A percentile compares a stretch with the other conserved stretches of the same genome.
These are phyloP conservation scores for Neurospora crassa DNA, from an alignment of 2,329 filamentous ascomycete genomes.

Conservation along the genomic window DNA sequence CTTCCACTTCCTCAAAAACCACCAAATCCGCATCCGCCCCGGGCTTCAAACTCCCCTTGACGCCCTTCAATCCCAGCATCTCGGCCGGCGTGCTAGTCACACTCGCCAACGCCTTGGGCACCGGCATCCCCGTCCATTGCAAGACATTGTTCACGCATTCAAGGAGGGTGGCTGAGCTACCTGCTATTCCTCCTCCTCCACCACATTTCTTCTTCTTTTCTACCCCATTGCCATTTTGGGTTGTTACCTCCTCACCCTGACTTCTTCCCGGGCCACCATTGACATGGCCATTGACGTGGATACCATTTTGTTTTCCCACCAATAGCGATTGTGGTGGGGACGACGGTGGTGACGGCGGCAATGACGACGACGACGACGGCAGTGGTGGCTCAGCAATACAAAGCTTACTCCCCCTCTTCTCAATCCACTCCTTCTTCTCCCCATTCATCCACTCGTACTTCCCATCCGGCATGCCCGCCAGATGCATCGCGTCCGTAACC, in stretches of 20 bases:
- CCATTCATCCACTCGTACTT: constrained; percentile 80
- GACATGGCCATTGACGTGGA: too few species aligned
- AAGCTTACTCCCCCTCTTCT: constrained; percentile 64
- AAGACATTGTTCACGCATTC: constrained; percentile 79
- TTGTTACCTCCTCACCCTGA: too few species aligned
- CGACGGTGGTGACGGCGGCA: too few species aligned
- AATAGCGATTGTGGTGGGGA: neutral
- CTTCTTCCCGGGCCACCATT: too few species aligned
- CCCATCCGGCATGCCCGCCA: constrained; percentile 76
- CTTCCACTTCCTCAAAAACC: constrained; percentile 43
- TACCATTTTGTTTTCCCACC: too few species aligned
- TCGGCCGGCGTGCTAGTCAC: constrained; percentile 69
- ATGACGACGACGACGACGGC: too few species aligned
- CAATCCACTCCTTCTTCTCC: constrained; percentile 43
- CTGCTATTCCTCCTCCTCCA: neutral
- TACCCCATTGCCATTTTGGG: too few species aligned
- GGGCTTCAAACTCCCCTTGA: constrained; percentile 57
- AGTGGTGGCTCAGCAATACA: neutral
- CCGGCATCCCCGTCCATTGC: constrained; percentile 58
- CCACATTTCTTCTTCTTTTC: neutral
- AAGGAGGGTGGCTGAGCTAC: constrained; percentile 57
- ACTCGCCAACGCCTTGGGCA: constrained; percentile 59
- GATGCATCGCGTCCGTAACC: constrained; percentile 86
- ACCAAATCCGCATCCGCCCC: constrained; percentile 61
- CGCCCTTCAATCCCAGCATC: constrained; percentile 59